Evolutionary conservation across 1,139 yeast species (phyloP), one percentile per base, ranked within the genome.

Genomic region (Blastobotrys persicus): DNA sequence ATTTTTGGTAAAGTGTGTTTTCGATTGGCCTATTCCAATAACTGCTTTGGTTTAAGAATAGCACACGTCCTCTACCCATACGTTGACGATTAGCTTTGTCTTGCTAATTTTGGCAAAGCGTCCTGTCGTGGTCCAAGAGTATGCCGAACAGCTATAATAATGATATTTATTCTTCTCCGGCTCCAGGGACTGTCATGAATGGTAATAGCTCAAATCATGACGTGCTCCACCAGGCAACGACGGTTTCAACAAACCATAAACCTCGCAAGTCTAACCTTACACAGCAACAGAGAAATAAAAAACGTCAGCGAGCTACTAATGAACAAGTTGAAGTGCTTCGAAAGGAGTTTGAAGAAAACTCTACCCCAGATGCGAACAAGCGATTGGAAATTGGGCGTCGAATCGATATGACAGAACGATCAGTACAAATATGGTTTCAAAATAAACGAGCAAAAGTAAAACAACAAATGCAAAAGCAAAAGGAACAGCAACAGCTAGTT

Each of bases 351-450:
- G 80, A 79, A 46, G 72, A 70, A 51, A 87, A 87, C 59, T 85
- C 88, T 28, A 67, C 70, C n/a, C 75, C 75, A 1, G 66, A 64
- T 51, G 70, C 71, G 3, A 54, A 57, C 12, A 78, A 80, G 45
- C 71, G 98, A 40, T 85, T 81, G 61, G 80, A 76, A 41, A 84
- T 91, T 44, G 83, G 95, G 44, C 79, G 77, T 5, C 76, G 76
- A 53, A 88, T 95, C 2, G 87, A 86, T 43, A 86, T 91, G 92
- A 81, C 92, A 6, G 96, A 89, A 61, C 79, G 95, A 57, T 89
- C 95, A 3, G 96, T 91, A 2, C 77, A 96, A 50, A 89, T 91
- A 45, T 91, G 98, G 98, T 91, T 91, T 64, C 98, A 91, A 66
- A 91, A 91, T 64, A 74, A 94, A 59, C 71, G 97, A 53, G 96